phyloP scores from a whole-genome alignment of 176 grass and related monocot species.

The Secale cereale region DNA sequence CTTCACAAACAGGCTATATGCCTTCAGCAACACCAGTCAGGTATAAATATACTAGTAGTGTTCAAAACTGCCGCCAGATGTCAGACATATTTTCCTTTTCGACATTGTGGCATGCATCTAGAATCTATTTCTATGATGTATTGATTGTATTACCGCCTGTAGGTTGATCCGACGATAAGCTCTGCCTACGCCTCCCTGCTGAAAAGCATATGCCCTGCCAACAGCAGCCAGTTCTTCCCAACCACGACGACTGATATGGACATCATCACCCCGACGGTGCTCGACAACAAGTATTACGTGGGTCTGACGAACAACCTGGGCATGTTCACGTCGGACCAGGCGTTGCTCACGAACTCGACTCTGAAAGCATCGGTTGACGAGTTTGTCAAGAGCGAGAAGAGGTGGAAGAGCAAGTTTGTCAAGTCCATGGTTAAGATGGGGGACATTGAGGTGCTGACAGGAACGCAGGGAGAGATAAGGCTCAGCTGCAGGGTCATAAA shows the following conservation, averaged over 20 bases:
- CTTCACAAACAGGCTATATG: conserved; percentile 56
- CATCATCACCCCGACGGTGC: conserved; percentile 49
- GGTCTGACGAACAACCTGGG: conserved; percentile 51
- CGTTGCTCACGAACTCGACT: conserved; percentile 50
- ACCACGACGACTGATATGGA: conserved; percentile 49
- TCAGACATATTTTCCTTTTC: background rate
- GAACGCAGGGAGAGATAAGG: conserved; percentile 62
- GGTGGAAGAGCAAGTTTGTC: conserved; percentile 57
- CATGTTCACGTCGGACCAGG: conserved; percentile 63
- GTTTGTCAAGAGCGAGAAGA: conserved; percentile 50
- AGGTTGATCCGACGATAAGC: conserved; percentile 56
- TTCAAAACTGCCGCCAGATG: background rate
- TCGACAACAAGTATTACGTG: conserved; percentile 78
- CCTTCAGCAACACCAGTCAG: conserved; percentile 39
- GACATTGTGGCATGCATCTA: background rate
- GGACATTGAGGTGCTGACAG: conserved; percentile 59
- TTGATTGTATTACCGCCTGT: background rate
- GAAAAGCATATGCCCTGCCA: conserved; percentile 39
- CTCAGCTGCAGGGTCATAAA: conserved; percentile 69
- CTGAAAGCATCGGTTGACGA: conserved; percentile 44
- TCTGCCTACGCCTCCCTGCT: conserved; percentile 59
- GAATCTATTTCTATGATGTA: background rate
- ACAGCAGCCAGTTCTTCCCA: conserved; percentile 54
- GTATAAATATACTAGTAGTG: background rate
- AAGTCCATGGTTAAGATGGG: conserved; percentile 81